phyloP scores from a whole-genome alignment of 2,329 filamentous ascomycete genomes.

The Botrytis byssoidea region DNA sequence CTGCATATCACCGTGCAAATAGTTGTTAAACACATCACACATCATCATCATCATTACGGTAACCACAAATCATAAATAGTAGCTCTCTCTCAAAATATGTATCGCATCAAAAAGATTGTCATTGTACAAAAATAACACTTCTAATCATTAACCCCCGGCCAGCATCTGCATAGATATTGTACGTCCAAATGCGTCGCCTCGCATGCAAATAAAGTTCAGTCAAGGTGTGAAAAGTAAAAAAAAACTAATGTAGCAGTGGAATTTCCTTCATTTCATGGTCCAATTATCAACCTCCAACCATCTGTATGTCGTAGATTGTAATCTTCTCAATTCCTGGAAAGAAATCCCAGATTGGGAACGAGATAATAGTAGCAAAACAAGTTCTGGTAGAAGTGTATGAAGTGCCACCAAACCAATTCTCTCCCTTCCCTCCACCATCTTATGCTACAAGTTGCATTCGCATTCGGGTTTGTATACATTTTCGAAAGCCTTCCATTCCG shows the following conservation, averaged over 20 bases:
- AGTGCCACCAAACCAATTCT: constrained; percentile 34
- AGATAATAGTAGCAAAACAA: constrained; percentile 34
- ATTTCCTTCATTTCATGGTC: not conserved
- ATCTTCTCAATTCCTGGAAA: not conserved
- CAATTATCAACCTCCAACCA: not conserved
- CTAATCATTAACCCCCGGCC: not conserved
- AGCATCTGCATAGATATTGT: not conserved
- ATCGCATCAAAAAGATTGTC: not conserved
- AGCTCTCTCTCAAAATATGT: not conserved
- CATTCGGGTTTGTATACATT: constrained; percentile 13
- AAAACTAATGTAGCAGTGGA: constrained; percentile 13
- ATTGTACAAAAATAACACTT: constrained; percentile 6
- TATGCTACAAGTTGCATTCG: constrained; percentile 10
- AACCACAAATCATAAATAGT: not conserved
- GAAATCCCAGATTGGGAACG: constrained; percentile 7
- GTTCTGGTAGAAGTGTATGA: constrained; percentile 26
- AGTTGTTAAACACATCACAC: not conserved
- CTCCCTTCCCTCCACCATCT: not conserved
- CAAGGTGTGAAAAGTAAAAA: not conserved
- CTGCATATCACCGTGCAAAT: not conserved
- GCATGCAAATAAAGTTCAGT: constrained; percentile 9
- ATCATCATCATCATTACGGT: not conserved
- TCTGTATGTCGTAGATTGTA: not conserved
- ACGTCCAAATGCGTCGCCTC: constrained; percentile 16
- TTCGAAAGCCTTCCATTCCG: constrained; percentile 9